Evolutionary conservation across 441 rosid species (phyloP).

Genomic region (Adansonia grandidieri): DNA sequence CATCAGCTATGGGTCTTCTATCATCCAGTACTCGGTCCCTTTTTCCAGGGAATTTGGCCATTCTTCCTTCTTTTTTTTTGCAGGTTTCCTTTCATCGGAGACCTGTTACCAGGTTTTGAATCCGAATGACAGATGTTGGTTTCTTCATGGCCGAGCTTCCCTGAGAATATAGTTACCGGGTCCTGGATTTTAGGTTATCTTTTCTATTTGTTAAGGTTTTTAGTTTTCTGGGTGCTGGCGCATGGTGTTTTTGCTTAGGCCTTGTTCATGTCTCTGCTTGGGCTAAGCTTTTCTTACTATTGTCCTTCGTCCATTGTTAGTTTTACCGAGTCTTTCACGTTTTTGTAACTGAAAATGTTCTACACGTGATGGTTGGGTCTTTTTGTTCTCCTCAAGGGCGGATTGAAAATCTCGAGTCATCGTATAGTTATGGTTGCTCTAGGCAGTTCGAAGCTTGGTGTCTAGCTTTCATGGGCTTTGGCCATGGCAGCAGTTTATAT

Average conservation of each 20-base stretch:
- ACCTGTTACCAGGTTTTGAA: slow-evolving; percentile 48
- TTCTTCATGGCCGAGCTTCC: slow-evolving; percentile 47
- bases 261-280: not conserved
- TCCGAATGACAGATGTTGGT: slow-evolving; percentile 28
- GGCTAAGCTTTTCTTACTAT: slow-evolving; percentile 30
- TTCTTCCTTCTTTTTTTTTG: slow-evolving; percentile 46
- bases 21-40: slow-evolving; percentile 36
- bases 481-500: slow-evolving; percentile 50
- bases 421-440: slow-evolving; percentile 31
- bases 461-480: slow-evolving; percentile 47
- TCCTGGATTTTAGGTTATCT: slow-evolving; percentile 40
- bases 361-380: slow-evolving; percentile 39
- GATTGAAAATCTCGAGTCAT: slow-evolving; percentile 12
- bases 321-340: slow-evolving; percentile 27
- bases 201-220: slow-evolving; percentile 27
- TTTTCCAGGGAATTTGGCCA: slow-evolving; percentile 48
- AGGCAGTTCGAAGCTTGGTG: slow-evolving; percentile 35
- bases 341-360: slow-evolving; percentile 32
- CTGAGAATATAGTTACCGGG: slow-evolving; percentile 49
- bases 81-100: slow-evolving; percentile 40
- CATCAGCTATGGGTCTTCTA: slow-evolving; percentile 47
- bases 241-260: slow-evolving; percentile 45
- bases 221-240: slow-evolving; percentile 42
- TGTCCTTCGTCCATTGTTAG: not conserved
- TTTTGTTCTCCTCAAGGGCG: slow-evolving; percentile 43